phyloP scores from a whole-genome alignment of 306 rosid genomes.

The Sicyos baderoa region DNA sequence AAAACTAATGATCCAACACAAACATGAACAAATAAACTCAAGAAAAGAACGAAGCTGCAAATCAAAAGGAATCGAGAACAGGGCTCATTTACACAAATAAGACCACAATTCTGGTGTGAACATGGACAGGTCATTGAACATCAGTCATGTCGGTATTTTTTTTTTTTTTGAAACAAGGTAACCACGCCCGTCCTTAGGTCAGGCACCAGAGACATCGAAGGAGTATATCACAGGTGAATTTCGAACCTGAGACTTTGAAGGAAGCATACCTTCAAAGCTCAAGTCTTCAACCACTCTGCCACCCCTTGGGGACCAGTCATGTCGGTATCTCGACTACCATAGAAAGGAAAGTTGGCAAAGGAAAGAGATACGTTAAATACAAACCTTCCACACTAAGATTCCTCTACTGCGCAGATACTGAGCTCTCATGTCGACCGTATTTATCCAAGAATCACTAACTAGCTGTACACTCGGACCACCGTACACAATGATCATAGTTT shows the following conservation, averaged over 20 bases:
- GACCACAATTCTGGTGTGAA: not conserved
- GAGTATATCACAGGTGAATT: too few species aligned
- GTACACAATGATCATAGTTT: constrained; percentile 76
- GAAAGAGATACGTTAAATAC: constrained; percentile 25
- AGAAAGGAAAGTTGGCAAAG: not conserved
- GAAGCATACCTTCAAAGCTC: too few species aligned
- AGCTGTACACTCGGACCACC: constrained; percentile 94
- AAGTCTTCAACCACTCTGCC: too few species aligned
- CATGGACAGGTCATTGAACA: not conserved
- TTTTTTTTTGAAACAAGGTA: too few species aligned
- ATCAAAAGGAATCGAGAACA: not conserved
- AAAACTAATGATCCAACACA: constrained; percentile 14
- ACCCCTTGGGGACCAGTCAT: too few species aligned
- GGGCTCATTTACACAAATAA: not conserved
- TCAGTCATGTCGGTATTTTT: not conserved
- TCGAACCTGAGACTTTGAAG: too few species aligned
- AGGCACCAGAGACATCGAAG: too few species aligned
- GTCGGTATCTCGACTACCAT: not conserved
- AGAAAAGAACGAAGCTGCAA: not conserved
- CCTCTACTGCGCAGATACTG: constrained; percentile 80
- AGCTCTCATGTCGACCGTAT: constrained; percentile 83
- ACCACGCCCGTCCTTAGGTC: too few species aligned
- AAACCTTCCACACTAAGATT: constrained; percentile 91
- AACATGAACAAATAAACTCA: not conserved
- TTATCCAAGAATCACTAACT: constrained; percentile 70